Conservation (phyloP, 1,284 basidiomycete species). For the Earliella scabrosa region DNA sequence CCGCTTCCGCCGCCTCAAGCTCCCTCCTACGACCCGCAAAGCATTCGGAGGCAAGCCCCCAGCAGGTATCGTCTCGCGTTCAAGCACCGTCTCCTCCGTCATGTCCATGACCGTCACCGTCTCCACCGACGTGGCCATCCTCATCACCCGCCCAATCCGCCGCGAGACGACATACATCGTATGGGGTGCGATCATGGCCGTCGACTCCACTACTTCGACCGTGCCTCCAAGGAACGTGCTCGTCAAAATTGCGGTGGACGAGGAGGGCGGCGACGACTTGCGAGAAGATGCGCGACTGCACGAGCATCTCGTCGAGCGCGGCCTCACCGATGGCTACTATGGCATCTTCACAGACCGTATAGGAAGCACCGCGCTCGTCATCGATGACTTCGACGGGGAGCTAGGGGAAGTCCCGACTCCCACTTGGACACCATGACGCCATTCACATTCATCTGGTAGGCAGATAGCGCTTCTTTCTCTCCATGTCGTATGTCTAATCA, state of each 20-base stretch:
- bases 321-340: slow-evolving; percentile 21
- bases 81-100: slow-evolving; percentile 17
- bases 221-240: slow-evolving; percentile 17
- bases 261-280: slow-evolving; percentile 25
- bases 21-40: background rate
- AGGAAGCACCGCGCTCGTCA: slow-evolving; percentile 24
- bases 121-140: slow-evolving; percentile 19
- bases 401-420: slow-evolving; percentile 1
- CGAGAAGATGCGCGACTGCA: slow-evolving; percentile 23
- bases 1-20: slow-evolving; percentile 18
- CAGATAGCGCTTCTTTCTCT: too few relatives aligned
- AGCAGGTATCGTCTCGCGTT: slow-evolving; percentile 12
- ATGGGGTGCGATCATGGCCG: slow-evolving; percentile 23
- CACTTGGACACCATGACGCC: background rate
- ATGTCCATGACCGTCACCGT: slow-evolving; percentile 16
- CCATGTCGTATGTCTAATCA: too few relatives aligned
- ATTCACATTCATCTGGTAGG: too few relatives aligned
- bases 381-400: slow-evolving; percentile 22
- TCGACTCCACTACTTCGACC: slow-evolving; percentile 8
- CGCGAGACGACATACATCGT: slow-evolving; percentile 26
- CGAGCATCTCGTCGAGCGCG: slow-evolving; percentile 22
- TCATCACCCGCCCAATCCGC: slow-evolving; percentile 23
- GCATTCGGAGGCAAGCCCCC: background rate
- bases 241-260: slow-evolving; percentile 26
- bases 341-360: slow-evolving; percentile 22